Evolutionary conservation across 2,329 filamentous ascomycete species (phyloP), one percentile per base, ranked within the genome.

Genomic region (Pseudohalonectria lignicola): DNA sequence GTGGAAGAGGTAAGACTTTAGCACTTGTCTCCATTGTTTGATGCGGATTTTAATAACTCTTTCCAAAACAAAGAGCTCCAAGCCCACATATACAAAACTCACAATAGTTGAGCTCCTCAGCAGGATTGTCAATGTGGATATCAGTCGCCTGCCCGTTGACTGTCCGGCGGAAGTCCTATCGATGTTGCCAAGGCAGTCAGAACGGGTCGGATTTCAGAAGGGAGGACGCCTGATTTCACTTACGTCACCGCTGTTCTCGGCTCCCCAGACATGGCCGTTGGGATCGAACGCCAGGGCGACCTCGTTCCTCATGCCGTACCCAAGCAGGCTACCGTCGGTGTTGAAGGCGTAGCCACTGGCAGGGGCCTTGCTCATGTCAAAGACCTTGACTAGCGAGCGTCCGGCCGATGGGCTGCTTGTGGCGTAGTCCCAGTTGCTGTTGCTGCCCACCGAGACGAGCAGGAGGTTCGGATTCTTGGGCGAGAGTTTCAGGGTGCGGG

Each of bases 21-120:
- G n/a, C n/a, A n/a, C 9, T 28, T 9, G 9, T 28, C 9, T 28
- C 25, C 31, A 10, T 10, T 10, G 15, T 32, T 16, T 10, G 31
- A 13, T 10, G 31, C 15, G 16, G 31, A 16, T 16, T n/a, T n/a
- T n/a, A n/a, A n/a, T n/a, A n/a, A 32, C 15, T 10, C 31, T 32
- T 32, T 17, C 8, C 9, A 34, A n/a, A n/a, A n/a, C n/a, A n/a
- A n/a, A n/a, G n/a, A n/a, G n/a, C n/a, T n/a, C n/a, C n/a, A n/a
- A n/a, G n/a, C n/a, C n/a, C n/a, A n/a, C n/a, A n/a, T n/a, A n/a
- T n/a, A n/a, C n/a, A n/a, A n/a, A n/a, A n/a, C n/a, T n/a, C 28
- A 36, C 73, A 63, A 53, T 71, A 78, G 53, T 80, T 79, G 46
- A 80, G 51, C 52, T 79, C 72, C 47, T 79, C 76, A 5, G 67